phyloP scores from a whole-genome alignment of 2,329 filamentous ascomycete genomes.

The Podosphaera aphanis region DNA sequence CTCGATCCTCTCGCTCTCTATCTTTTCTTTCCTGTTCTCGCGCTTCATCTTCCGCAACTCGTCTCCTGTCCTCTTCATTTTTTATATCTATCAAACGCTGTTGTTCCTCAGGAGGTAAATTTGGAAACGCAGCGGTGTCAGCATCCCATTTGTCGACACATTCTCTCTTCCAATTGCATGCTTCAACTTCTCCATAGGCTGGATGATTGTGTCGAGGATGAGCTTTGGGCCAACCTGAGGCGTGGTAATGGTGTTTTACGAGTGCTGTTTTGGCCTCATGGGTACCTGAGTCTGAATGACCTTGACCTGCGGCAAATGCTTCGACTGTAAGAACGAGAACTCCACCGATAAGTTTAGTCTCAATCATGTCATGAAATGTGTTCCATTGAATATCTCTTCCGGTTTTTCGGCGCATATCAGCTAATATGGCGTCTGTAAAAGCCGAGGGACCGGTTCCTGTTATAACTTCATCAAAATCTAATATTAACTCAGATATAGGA shows the following conservation, averaged over 20 bases:
- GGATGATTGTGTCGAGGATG: slow-evolving; percentile 46
- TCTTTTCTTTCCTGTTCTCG: background rate
- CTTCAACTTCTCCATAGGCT: slow-evolving; percentile 45
- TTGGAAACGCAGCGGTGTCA: slow-evolving; percentile 35
- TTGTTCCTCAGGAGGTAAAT: slow-evolving; percentile 34
- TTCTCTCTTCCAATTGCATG: slow-evolving; percentile 43
- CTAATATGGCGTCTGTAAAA: slow-evolving; percentile 40
- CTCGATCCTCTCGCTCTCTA: slow-evolving; percentile 1
- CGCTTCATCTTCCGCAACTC: background rate
- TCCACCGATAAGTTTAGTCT: slow-evolving; percentile 39
- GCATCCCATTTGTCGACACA: slow-evolving; percentile 44
- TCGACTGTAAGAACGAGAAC: slow-evolving; percentile 47
- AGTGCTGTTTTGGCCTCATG: slow-evolving; percentile 41
- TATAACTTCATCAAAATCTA: slow-evolving; percentile 52
- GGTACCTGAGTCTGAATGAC: slow-evolving; percentile 49
- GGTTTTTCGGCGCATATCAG: slow-evolving; percentile 32
- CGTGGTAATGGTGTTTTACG: slow-evolving; percentile 54
- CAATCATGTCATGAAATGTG: slow-evolving; percentile 38
- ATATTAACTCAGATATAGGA: slow-evolving; percentile 32
- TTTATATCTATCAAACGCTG: slow-evolving; percentile 18
- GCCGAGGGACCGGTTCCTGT: slow-evolving; percentile 49
- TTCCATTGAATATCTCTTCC: slow-evolving; percentile 33
- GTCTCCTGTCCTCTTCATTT: slow-evolving; percentile 5
- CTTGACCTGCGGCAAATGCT: slow-evolving; percentile 49
- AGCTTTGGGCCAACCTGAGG: slow-evolving; percentile 43